Conservation (phyloP, 108 stramenopile species). For the Pseudonitzschia multistriata region DNA sequence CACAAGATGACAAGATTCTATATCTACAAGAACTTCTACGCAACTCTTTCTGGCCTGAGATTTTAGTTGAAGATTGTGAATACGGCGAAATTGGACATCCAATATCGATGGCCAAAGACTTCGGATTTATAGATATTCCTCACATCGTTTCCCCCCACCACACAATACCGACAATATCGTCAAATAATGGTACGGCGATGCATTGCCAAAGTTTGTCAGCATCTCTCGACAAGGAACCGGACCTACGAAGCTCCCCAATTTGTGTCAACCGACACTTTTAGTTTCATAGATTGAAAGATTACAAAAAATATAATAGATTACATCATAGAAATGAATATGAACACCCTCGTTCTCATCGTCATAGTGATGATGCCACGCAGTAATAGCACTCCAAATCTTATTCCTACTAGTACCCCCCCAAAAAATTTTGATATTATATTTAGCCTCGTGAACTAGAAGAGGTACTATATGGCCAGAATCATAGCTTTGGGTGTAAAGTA, state of each 20-base stretch:
- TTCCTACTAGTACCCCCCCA: too few species aligned
- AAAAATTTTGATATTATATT: too few species aligned
- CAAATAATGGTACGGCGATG: background rate
- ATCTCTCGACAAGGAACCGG: background rate
- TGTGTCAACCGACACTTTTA: constrained; percentile 13
- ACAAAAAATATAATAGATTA: too few species aligned
- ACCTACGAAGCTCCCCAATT: background rate
- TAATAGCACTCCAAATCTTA: too few species aligned
- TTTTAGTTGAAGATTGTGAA: constrained; percentile 47
- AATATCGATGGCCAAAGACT: constrained; percentile 47
- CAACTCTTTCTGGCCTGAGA: constrained; percentile 48
- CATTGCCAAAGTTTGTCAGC: background rate
- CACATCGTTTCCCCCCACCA: constrained; percentile 3
- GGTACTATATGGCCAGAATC: too few species aligned
- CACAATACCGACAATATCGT: background rate
- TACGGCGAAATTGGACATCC: constrained; percentile 43
- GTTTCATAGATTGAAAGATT: too few species aligned
- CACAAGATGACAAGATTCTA: constrained; percentile 23
- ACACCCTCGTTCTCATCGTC: too few species aligned
- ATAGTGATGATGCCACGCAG: too few species aligned
- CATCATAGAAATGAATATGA: too few species aligned
- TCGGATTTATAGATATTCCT: constrained; percentile 43
- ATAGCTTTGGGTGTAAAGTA: too few species aligned
- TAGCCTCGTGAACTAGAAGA: too few species aligned
- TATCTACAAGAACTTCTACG: constrained; percentile 30